These are phyloP conservation scores for Botrytis fragariae DNA, from an alignment of 2,329 filamentous ascomycete genomes.

Conservation along the genomic window DNA sequence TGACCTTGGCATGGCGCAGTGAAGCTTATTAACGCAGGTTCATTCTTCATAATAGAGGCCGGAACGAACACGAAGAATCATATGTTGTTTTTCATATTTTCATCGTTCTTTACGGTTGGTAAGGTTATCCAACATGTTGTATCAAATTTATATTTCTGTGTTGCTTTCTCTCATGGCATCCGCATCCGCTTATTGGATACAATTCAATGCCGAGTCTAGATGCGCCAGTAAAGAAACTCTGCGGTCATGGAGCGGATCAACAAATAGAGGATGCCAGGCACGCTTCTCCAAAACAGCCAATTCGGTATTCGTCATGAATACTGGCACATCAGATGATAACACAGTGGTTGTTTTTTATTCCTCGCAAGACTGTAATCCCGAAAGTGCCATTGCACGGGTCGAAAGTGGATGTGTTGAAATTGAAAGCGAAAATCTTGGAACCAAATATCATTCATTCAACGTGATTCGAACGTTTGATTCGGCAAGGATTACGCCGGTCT, in stretches of 20 bases:
- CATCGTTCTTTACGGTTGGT: neutral
- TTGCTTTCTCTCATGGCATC: neutral
- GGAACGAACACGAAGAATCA: neutral
- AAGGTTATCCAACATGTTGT: neutral
- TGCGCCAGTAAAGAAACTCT: neutral
- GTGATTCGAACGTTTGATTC: conserved; percentile 1
- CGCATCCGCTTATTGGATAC: conserved; percentile 5
- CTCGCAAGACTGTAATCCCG: conserved; percentile 1
- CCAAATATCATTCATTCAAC: conserved; percentile 7
- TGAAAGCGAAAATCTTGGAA: neutral
- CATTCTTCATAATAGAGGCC: neutral
- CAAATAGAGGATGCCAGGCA: conserved; percentile 2
- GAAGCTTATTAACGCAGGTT: neutral
- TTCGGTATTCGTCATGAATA: conserved; percentile 6
- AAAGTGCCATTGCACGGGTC: conserved; percentile 12
- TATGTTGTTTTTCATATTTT: neutral
- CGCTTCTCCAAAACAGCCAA: neutral
- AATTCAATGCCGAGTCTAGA: neutral
- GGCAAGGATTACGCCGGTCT: conserved; percentile 4
- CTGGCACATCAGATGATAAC: conserved; percentile 5
- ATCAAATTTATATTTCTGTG: neutral
- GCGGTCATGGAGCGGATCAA: neutral
- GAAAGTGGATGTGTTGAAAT: conserved; percentile 4
- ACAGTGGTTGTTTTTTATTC: conserved; percentile 10
- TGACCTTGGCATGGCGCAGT: neutral